Evolutionary conservation across 768 basidiomycete genomes (phyloP).

Genomic region (Suillus alpinus): DNA sequence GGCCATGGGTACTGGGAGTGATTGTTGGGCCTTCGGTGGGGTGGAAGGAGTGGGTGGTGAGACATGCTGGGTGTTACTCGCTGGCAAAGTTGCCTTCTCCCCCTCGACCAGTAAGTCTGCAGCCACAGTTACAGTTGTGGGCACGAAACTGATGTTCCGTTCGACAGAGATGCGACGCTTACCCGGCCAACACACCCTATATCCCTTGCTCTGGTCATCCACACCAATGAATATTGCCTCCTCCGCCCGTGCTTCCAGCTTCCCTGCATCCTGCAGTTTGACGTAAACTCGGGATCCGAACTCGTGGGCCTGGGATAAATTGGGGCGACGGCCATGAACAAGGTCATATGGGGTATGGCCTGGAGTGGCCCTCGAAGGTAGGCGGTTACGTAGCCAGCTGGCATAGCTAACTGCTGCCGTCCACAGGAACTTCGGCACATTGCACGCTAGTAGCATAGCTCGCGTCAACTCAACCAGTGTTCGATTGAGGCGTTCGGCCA

Average conservation of each 20-base stretch:
- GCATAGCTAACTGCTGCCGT: too few relatives aligned
- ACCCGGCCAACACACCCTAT: constrained; percentile 32
- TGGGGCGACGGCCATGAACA: too few relatives aligned
- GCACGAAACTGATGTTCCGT: constrained; percentile 23
- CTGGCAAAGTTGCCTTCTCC: not conserved
- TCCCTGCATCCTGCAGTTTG: constrained; percentile 16
- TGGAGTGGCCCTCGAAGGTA: too few relatives aligned
- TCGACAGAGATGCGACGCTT: constrained; percentile 26
- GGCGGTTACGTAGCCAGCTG: too few relatives aligned
- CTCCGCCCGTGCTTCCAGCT: constrained; percentile 24
- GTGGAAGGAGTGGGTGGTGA: not conserved
- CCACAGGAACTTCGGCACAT: too few relatives aligned
- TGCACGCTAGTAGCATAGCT: too few relatives aligned
- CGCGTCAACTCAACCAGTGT: too few relatives aligned
- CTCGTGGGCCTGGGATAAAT: too few relatives aligned
- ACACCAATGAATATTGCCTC: constrained; percentile 34
- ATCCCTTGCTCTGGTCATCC: constrained; percentile 31
- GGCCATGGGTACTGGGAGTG: not conserved
- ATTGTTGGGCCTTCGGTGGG: too few relatives aligned
- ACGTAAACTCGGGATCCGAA: constrained; percentile 14
- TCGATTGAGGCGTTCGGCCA: too few relatives aligned
- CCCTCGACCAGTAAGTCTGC: constrained; percentile 6
- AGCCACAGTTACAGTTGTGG: not conserved
- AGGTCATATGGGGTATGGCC: too few relatives aligned
- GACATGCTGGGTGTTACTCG: not conserved